These are phyloP conservation scores for Phascolomyces articulosus DNA, from an alignment of 371 early-diverging fungal species.

Conservation along the genomic window DNA sequence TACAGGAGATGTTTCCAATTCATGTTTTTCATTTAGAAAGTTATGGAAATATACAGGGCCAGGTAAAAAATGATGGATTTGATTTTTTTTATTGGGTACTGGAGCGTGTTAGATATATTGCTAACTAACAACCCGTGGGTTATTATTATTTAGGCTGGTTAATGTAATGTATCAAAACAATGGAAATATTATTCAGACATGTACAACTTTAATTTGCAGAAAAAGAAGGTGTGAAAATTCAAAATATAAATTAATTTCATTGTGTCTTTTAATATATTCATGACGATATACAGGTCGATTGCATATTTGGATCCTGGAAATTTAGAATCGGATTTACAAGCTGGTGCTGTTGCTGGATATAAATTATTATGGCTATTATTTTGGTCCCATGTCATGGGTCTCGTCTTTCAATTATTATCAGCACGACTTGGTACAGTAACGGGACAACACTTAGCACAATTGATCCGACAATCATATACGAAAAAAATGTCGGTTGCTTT, in stretches of 20 bases:
- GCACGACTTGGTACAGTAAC: constrained; percentile 77
- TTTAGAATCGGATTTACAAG: constrained; percentile 72
- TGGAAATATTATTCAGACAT: too few relatives aligned
- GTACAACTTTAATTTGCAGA: too few relatives aligned
- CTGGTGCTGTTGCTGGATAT: constrained; percentile 71
- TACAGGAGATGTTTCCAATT: constrained; percentile 26
- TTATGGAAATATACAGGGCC: constrained; percentile 57
- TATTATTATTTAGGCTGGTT: constrained; percentile 36
- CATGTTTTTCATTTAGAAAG: constrained; percentile 46
- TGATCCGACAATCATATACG: constrained; percentile 53
- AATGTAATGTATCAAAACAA: constrained; percentile 25
- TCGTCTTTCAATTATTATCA: constrained; percentile 67
- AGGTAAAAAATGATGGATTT: constrained; percentile 21
- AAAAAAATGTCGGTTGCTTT: constrained; percentile 43
- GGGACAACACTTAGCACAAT: constrained; percentile 69
- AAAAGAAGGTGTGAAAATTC: too few relatives aligned
- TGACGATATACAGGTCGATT: constrained; percentile 55
- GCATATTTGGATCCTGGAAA: constrained; percentile 83
- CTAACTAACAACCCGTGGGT: background rate
- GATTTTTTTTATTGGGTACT: too few relatives aligned
- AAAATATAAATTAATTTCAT: too few relatives aligned
- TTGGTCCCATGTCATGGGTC: constrained; percentile 59
- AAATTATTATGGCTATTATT: constrained; percentile 68
- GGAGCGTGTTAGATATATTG: too few relatives aligned
- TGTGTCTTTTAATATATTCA: too few relatives aligned